Evolutionary conservation across 805 yeast genomes (phyloP).

Genomic region (Kockiozyma suomiensis): DNA sequence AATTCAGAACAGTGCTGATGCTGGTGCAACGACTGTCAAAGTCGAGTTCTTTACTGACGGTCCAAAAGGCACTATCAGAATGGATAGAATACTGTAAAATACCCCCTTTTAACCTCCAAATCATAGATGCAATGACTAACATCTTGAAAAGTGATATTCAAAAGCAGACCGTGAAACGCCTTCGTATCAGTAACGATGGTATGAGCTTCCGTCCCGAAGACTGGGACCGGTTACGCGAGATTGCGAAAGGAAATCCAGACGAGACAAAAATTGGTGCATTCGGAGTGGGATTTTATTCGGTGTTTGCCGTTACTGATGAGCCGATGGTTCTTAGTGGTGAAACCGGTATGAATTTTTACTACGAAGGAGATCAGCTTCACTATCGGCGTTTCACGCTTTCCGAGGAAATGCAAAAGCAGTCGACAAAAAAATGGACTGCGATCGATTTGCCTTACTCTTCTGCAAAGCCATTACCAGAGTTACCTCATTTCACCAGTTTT

Average conservation of each 20-base stretch:
- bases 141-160: conserved; percentile 33
- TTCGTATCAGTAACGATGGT: conserved; percentile 45
- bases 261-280: conserved; percentile 49
- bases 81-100: conserved; percentile 29
- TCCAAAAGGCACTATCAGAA: conserved; percentile 16
- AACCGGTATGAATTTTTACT: conserved; percentile 44
- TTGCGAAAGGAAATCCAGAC: conserved; percentile 49
- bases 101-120: too few relatives aligned
- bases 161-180: conserved; percentile 36
- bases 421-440: conserved; percentile 41
- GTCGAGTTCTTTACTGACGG: conserved; percentile 39
- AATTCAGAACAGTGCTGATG: conserved; percentile 49
- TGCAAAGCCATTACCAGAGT: conserved; percentile 40
- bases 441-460: conserved; percentile 45
- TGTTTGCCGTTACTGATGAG: conserved; percentile 80
- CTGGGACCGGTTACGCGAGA: conserved; percentile 47
- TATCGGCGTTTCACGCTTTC: conserved; percentile 38
- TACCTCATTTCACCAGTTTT: conserved; percentile 44
- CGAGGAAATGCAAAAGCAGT: conserved; percentile 22
- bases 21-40: conserved; percentile 43
- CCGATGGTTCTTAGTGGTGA: conserved; percentile 61
- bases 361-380: conserved; percentile 45
- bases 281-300: conserved; percentile 61
- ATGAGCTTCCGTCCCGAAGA: conserved; percentile 43
- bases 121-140: too few relatives aligned